Conservation (phyloP, 257 asterid species). For the Solanum piurae region DNA sequence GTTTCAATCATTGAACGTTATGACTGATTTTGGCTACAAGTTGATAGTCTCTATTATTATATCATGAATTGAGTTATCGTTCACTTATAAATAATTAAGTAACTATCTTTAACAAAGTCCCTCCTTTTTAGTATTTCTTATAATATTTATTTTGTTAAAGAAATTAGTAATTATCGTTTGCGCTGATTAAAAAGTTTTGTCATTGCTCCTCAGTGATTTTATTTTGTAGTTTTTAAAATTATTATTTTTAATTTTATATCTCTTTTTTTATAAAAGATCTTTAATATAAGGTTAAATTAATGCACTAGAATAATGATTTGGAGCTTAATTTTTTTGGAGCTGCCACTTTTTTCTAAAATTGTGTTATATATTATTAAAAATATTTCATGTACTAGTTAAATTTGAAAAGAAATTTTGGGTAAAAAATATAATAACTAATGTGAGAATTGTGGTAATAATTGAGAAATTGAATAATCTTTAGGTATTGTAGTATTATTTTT, state of each 20-base stretch:
- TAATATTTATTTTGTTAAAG: neutral
- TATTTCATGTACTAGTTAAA: no score
- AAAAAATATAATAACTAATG: no score
- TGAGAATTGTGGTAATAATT: no score
- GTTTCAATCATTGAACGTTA: neutral
- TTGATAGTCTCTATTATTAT: neutral
- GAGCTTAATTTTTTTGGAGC: neutral
- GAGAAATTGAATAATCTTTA: neutral
- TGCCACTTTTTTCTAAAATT: neutral
- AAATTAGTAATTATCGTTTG: neutral
- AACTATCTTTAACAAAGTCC: neutral
- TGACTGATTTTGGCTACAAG: neutral
- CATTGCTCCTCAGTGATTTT: neutral
- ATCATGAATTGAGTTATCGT: neutral
- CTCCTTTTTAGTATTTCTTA: neutral
- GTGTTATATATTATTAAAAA: neutral
- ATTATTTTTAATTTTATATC: neutral
- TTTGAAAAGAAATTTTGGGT: no score
- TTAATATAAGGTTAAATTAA: no score
- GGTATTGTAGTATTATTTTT: neutral
- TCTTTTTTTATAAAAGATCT: no score
- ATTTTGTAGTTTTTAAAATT: neutral
- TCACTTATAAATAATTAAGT: neutral
- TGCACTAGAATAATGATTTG: neutral
- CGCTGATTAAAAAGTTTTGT: neutral